These are phyloP conservation scores for Podaxis sp. DNA, from an alignment of 768 basidiomycete species.

Conservation along the genomic window DNA sequence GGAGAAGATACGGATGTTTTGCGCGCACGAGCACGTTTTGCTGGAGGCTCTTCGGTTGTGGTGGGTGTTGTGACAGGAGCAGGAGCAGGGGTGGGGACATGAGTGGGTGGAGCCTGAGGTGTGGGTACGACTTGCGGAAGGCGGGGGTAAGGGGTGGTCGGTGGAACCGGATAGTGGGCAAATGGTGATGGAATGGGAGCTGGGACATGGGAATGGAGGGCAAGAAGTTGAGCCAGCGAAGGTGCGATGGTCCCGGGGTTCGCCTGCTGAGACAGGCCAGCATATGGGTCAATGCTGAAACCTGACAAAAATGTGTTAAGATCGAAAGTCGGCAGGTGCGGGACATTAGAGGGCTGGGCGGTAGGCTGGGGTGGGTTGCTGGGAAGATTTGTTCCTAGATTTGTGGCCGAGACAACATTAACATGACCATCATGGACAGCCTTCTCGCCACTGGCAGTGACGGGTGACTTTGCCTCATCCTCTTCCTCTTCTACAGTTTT, in stretches of 20 bases:
- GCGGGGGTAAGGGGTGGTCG: conserved; percentile 21
- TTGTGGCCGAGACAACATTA: conserved; percentile 51
- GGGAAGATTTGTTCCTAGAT: conserved; percentile 26
- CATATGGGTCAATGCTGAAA: conserved; percentile 39
- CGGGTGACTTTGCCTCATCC: conserved; percentile 34
- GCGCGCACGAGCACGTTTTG: conserved; percentile 56
- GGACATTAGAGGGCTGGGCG: conserved; percentile 27
- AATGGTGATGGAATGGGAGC: conserved; percentile 21
- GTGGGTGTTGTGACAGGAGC: conserved; percentile 15
- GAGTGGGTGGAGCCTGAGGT: conserved; percentile 12
- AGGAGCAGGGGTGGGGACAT: conserved; percentile 16
- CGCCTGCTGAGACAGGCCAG: conserved; percentile 25
- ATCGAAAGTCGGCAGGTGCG: conserved; percentile 34
- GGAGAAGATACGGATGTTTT: conserved; percentile 40
- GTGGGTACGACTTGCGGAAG: conserved; percentile 15
- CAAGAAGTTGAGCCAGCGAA: conserved; percentile 68
- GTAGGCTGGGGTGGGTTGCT: conserved; percentile 23
- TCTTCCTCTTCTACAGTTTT: conserved; percentile 42
- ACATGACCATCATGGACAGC: conserved; percentile 53
- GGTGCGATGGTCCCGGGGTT: conserved; percentile 34
- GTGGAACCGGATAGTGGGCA: conserved; percentile 16
- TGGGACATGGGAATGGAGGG: conserved; percentile 39
- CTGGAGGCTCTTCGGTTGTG: conserved; percentile 28
- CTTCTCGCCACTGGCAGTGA: conserved; percentile 26
- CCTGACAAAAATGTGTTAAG: conserved; percentile 32